Evolutionary conservation across 2,329 filamentous ascomycete genomes (phyloP), one percentile per base, ranked within the genome.

Genomic region (Colletotrichum chrysophilum): DNA sequence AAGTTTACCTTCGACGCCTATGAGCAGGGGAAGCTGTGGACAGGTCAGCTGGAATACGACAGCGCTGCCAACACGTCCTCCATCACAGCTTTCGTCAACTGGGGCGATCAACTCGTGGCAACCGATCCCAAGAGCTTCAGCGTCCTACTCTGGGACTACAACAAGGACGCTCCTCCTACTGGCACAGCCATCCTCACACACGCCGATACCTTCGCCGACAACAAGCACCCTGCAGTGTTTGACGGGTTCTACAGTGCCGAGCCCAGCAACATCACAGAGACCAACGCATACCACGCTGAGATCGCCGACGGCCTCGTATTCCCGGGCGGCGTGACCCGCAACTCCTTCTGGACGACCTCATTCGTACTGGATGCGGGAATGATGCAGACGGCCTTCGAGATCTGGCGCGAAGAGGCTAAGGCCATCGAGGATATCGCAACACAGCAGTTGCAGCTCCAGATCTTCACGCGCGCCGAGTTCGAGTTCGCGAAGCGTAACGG

Each of bases 401-500:
- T 66, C 21, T 74, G 61, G 66, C 36, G 36, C 16, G 75, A 80
- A 16, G 74, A 80, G 16, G 36, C 78, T 1, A 80, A 78, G 1
- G 72, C 61, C 5, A n/a, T 66, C 14, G 61, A 52, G 9, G 78
- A 0, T 55, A 79, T 7, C 79, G 83, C 9, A 77, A 76, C 70
- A 79, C 78, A 60, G 62, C 48, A 71, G 8, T n/a, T 61, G 52
- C 79, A 79, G 66, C 80, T 86, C 66, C 87, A 89, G 74, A 85
- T 84, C 21, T 83, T 88, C 62, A 84, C 86, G 1, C 81, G 80
- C 12, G 80, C 82, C 30, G 79, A 85, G 73, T 82, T 83, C 3
- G 79, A 81, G 4, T 73, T 82, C 28, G 84, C 85, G 36, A 43
- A 52, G 32, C 43, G 55, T 12, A 81, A 81, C 2, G 82, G 81